phyloP scores from a whole-genome alignment of 2,329 filamentous ascomycete species.

The Xylariaceae sp. region DNA sequence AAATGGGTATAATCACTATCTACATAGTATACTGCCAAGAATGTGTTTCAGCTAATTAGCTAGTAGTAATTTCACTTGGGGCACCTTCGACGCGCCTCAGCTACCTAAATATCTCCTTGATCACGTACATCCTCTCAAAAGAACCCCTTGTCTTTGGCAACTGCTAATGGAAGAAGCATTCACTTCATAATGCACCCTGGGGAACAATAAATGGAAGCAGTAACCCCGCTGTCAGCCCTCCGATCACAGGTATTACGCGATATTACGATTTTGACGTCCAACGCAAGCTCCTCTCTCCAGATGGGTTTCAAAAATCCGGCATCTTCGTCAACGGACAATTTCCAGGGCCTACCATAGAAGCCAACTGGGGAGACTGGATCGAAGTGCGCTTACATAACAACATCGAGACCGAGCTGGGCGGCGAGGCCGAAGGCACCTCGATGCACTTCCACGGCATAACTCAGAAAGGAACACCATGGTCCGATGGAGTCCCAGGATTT shows the following conservation, averaged over 20 bases:
- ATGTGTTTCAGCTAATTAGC: too few species aligned
- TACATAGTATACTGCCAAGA: too few species aligned
- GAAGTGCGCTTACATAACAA: constrained; percentile 43
- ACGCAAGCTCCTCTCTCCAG: neutral
- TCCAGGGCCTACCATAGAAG: constrained; percentile 47
- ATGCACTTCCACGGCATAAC: constrained; percentile 68
- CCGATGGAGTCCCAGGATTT: constrained; percentile 62
- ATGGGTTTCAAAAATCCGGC: neutral
- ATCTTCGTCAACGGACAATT: constrained; percentile 38
- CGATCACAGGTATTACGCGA: neutral
- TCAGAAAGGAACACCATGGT: constrained; percentile 59
- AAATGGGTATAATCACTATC: too few species aligned
- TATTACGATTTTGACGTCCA: neutral
- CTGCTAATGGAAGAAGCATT: too few species aligned
- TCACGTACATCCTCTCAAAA: too few species aligned
- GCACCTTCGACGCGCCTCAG: too few species aligned
- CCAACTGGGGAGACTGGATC: constrained; percentile 38
- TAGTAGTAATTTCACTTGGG: too few species aligned
- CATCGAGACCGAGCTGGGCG: constrained; percentile 53
- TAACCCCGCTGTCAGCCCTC: too few species aligned
- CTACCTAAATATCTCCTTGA: too few species aligned
- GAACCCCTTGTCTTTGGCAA: too few species aligned
- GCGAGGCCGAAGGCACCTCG: constrained; percentile 44
- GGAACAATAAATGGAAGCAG: too few species aligned
- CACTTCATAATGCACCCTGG: too few species aligned